Evolutionary conservation across 2,329 filamentous ascomycete genomes (phyloP), one percentile per base, ranked within the genome.

Genomic region (Claviceps sp.): DNA sequence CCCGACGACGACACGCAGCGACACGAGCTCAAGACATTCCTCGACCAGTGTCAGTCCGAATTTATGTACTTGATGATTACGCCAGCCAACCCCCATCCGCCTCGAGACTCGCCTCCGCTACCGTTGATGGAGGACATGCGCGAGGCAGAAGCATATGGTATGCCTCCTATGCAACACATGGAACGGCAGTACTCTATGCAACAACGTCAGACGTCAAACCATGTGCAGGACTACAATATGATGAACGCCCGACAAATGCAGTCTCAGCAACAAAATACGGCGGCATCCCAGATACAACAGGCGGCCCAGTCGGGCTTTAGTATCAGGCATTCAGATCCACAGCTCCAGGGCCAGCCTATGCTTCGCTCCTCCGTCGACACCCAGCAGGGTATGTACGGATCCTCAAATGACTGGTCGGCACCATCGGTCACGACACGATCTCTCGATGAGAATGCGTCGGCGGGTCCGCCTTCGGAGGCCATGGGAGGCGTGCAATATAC

Each of bases 51-150:
- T 64, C 74, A 82, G 64, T 74, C 76, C 57, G 80, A 84, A 61
- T 82, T 84, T 54, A 81, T 80, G 56, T 84, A 84, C 59, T 71
- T 84, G 14, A 82, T 84, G 80, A 75, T 82, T 49, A 80, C 80
- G 0, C 81, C 81, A 1, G 80, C 81, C 42, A 84, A 84, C 63
- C 81, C 81, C 3, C 68, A 77, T 43, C 81, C 81, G 1, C 81
- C 80, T n/a, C 74, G 81, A 62, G 81, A 83, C 24, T 80, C 78
- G 1, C 77, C 77, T 4, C 77, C 74, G 2, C 62, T 81, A 11
- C 78, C 78, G 10, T 69, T 79, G 43, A 73, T 80, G 26, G 80
- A 82, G 48, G 80, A 82, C 51, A 58, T 81, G n/a, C 69, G 75
- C 48, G 77, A 82, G 53, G 71, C 70, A 37, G 79, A 77, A 43